Evolutionary conservation across 192 early-diverging fungal species (phyloP).

Genomic region (Coemansia sp.): DNA sequence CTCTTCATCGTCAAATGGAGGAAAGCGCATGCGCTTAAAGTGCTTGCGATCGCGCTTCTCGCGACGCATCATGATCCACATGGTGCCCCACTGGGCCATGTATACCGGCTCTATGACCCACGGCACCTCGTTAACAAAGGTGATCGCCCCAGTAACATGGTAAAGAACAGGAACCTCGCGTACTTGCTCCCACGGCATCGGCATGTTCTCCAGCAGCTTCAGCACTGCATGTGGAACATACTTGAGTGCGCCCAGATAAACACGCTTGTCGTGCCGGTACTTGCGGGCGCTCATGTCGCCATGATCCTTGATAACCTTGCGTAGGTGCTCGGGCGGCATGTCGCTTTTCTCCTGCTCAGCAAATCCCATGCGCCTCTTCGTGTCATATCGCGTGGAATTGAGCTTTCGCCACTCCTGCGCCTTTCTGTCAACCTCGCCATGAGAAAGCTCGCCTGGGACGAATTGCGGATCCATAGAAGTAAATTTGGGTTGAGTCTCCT

Average conservation of each 20-base stretch:
- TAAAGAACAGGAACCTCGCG: constrained; percentile 95
- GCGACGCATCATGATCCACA: constrained; percentile 99
- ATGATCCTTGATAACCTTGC: constrained; percentile 99
- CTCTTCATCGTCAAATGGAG: constrained; percentile 99
- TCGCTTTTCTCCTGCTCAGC: constrained; percentile 91
- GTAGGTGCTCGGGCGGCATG: constrained; percentile 97
- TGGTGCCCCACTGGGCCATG: constrained; percentile 98
- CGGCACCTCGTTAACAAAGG: constrained; percentile 96
- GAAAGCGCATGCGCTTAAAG: constrained; percentile 98
- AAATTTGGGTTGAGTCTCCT: not conserved
- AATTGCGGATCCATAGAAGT: constrained; percentile 31
- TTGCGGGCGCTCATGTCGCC: constrained; percentile 99
- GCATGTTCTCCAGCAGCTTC: constrained; percentile 98
- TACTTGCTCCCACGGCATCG: constrained; percentile 99
- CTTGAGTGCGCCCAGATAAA: constrained; percentile 97
- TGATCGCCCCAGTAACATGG: constrained; percentile 98
- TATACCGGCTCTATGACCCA: constrained; percentile 98
- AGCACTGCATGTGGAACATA: constrained; percentile 98
- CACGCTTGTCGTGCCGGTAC: constrained; percentile 95
- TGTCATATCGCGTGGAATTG: constrained; percentile 87
- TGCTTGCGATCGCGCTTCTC: constrained; percentile 97
- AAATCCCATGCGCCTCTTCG: constrained; percentile 94
- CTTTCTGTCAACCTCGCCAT: constrained; percentile 57
- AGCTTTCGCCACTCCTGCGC: constrained; percentile 90
- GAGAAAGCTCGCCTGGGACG: constrained; percentile 27